Evolutionary conservation across 352 stramenopile species (phyloP), one percentile per base, ranked within the genome.

Genomic region (Elongisporangium senticosum): DNA sequence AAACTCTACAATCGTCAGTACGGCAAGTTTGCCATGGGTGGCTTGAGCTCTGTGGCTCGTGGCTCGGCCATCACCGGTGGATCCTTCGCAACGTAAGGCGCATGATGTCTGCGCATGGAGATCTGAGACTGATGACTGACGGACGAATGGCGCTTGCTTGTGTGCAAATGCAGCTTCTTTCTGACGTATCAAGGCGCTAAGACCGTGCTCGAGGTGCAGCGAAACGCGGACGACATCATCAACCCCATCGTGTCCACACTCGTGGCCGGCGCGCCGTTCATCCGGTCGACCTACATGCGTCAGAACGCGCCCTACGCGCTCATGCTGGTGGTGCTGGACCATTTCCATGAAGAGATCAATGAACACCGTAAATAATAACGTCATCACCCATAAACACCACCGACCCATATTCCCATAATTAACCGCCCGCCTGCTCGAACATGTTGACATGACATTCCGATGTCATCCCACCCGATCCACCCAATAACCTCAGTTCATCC

Each of bases 261-360:
- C 8, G 62, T 65, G 3, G 79, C 78, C 0, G 77, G 66, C 7
- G 48, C 81, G 11, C 83, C 83, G 10, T 90, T 93, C 63, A 53
- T 89, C 7, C 69, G 76, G 20, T 84, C 75, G 8, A 76, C 69
- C 8, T 62, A 86, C 50, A 82, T 93, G 65, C 81, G 82, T 17
- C 77, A 88, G 63, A 90, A 93, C 62, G 54, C 88, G 57, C 79
- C 79, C 17, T 93, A 90, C 58, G 83, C 80, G 19, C 55, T 87
- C 43, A 89, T 93, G 75, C 71, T 93, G 55, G 70, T 93, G 40
- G 80, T 65, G 33, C 75, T 93, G 1, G 83, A 93, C 54, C 79
- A 90, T 52, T 93, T 93, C 56, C 83, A 93, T 59, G 83, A 92
- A 59, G 79, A 90, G 55, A 78, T 92, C 55, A 89, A 72, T 56